Evolutionary conservation across 345 rosid species (phyloP), one percentile per base, ranked within the genome.

Genomic region (Rhizophora apiculata): DNA sequence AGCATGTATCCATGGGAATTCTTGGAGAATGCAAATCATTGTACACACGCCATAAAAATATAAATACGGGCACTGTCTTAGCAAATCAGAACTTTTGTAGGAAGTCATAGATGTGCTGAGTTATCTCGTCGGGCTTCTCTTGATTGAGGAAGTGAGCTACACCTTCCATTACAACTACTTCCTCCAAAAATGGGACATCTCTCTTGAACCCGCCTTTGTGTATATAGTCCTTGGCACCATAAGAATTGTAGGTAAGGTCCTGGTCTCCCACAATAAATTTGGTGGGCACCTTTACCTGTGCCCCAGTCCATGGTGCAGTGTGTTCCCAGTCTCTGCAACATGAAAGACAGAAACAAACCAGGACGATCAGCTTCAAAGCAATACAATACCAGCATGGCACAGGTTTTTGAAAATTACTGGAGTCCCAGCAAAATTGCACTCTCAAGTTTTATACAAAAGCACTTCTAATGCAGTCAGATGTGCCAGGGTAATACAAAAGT

Each of bases 151-250:
- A 83, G 52, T 80, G 86, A 16, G 69, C 78, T 20, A 70, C 82
- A 5, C 80, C 86, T 74, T 79, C 77, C 78, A 80, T 71, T 18
- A 82, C 65, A 60, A 80, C 78, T 1, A 78, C 74, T 43, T 72
- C 80, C 29, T 80, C 36, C 54, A 83, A 36, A 3, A 66, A 32
- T 11, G 75, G 81, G 3, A 73, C 79, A 16, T 8, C 51, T 63
- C 57, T 70, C 72, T 80, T 70, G 46, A 78, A 48, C 15, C 74
- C 77, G 9, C 82, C 84, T 27, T 67, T 62, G 68, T 69, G 69
- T 22, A 82, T 66, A 27, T 55, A 74, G 10, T 77, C 78, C 68
- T 77, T 80, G 48, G 54, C 20, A 6, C 71, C 69, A 0, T 65
- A 21, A 36, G 66, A n/a, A 37, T 71, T 68, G 24, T 81, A 81